Base-by-base conservation (phyloP, 2,329 filamentous ascomycete species). In the Sporothrix humicola region DNA sequence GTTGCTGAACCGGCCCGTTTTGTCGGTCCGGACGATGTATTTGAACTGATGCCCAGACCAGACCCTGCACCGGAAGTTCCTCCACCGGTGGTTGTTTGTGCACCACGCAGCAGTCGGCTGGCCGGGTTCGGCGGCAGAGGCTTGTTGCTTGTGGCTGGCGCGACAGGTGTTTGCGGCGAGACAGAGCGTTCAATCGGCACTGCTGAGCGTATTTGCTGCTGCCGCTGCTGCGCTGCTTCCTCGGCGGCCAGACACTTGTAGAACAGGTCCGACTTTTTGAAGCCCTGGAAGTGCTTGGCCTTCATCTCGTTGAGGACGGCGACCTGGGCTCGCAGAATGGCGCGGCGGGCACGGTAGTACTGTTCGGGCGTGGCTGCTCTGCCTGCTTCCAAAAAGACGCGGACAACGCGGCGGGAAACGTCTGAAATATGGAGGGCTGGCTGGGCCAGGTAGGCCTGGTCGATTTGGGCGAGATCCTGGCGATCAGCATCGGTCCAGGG, bases 221-320 rank as follows among this genome's bases (percentile, higher is more conserved):
- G 56, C 77, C 79, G 46, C 78, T 76, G 50, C 52, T 72, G 74
- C 1, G 72, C 72, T 10, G 89, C 87, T 82, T 97, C 94, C 78
- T 97, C 93, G 13, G 95, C 93, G 8, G 95, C 94, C 0, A 99
- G 86, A 80, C 95, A 98, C 81, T 99, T 99, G 85, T 96, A 98
- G 81, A 94, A 99, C 0, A 99, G 82, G 79, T 98, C 96, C 0
- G 96, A 97, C 77, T 91, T 93, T 79, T 95, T 97, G 84, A 99
- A 99, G 23, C 89, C 89, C 20, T 92, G 90, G 76, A 96, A 96
- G 79, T 97, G 89, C 15, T 88, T 89, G 26, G 90, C 89, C 78
- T 94, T 91, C 89, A 99, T 93, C 77, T 93, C 91, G 75, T 97
- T 93, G 73, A 98, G 87, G 0, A 95, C 92, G 1, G 89, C 87